Evolutionary conservation across 176 grass and related monocot species (phyloP).

Genomic region (Carex pumila): DNA sequence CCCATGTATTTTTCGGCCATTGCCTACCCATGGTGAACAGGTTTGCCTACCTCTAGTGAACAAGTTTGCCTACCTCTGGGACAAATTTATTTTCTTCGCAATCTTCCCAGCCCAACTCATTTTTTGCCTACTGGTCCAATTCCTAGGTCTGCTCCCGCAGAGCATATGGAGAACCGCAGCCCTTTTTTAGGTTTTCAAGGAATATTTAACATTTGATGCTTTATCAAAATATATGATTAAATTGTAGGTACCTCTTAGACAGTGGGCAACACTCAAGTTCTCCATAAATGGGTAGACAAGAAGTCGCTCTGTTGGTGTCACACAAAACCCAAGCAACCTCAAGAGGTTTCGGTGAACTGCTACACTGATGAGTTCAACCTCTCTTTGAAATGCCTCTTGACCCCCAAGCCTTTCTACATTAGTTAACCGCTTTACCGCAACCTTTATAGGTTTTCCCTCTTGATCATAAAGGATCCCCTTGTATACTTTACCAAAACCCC

Average conservation of each 20-base stretch:
- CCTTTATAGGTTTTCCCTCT: neutral
- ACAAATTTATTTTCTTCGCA: too few relatives aligned
- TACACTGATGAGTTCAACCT: slow-evolving; percentile 38
- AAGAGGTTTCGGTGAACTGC: slow-evolving; percentile 34
- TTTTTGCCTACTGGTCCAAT: too few relatives aligned
- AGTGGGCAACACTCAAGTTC: slow-evolving; percentile 39
- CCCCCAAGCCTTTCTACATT: slow-evolving; percentile 1
- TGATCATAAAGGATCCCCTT: slow-evolving; percentile 16
- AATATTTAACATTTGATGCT: neutral
- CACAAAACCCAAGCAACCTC: slow-evolving; percentile 32
- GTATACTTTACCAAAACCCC: slow-evolving; percentile 28
- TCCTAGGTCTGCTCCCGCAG: neutral
- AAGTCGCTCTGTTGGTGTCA: slow-evolving; percentile 35
- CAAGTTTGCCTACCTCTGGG: too few relatives aligned
- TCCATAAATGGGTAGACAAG: slow-evolving; percentile 54
- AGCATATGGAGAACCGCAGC: neutral
- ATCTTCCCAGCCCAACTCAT: too few relatives aligned
- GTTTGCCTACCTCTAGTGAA: too few relatives aligned
- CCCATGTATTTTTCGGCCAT: too few relatives aligned
- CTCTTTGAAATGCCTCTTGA: slow-evolving; percentile 22
- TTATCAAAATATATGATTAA: neutral
- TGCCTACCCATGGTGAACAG: too few relatives aligned
- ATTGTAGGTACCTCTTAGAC: slow-evolving; percentile 34
- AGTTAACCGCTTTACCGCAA: slow-evolving; percentile 32
- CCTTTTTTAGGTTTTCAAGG: neutral